Evolutionary conservation across 208 protist species (phyloP).

Genomic region (Phytomonas francai): DNA sequence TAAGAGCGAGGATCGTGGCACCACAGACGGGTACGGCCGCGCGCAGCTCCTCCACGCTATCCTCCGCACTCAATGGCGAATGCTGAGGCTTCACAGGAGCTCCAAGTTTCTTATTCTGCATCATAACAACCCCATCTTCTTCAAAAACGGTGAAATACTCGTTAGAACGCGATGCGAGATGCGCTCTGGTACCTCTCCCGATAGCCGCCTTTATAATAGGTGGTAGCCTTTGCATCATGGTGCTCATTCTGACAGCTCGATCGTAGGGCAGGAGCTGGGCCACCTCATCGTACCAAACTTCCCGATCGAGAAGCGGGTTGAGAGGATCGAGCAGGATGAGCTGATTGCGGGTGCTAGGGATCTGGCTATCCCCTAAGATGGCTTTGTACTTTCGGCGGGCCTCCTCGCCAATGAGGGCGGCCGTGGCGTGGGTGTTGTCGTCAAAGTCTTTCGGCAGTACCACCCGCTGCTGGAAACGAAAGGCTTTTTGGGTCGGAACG

Average conservation of each 20-base stretch:
- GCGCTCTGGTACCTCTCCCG: too few species aligned
- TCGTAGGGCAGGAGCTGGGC: conserved; percentile 41
- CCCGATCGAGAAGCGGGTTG: conserved; percentile 62
- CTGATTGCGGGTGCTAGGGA: conserved; percentile 58
- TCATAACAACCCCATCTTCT: conserved; percentile 33
- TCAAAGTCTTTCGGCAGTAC: conserved; percentile 62
- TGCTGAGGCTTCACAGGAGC: conserved; percentile 11
- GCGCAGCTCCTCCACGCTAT: conserved; percentile 59
- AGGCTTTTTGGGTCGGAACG: conserved; percentile 46
- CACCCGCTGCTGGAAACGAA: conserved; percentile 60
- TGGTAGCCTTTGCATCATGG: conserved; percentile 37
- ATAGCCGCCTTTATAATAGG: conserved; percentile 53
- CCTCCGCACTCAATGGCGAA: conserved; percentile 43
- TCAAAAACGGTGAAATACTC: conserved; percentile 21
- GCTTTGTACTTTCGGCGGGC: conserved; percentile 30
- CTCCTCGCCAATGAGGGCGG: conserved; percentile 38
- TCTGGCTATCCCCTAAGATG: conserved; percentile 37
- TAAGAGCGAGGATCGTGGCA: conserved; percentile 38
- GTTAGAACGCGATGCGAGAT: conserved; percentile 30
- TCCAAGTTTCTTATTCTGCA: conserved; percentile 32
- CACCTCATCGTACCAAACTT: conserved; percentile 69
- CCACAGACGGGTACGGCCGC: conserved; percentile 50
- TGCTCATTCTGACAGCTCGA: conserved; percentile 20
- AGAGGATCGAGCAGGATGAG: conserved; percentile 73
- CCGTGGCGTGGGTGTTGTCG: conserved; percentile 28